Percentiles rank a stretch among this genome's conserved stretches.
Conservation (phyloP, 192 early-diverging fungal species). For the Backusella mclennaniae region DNA sequence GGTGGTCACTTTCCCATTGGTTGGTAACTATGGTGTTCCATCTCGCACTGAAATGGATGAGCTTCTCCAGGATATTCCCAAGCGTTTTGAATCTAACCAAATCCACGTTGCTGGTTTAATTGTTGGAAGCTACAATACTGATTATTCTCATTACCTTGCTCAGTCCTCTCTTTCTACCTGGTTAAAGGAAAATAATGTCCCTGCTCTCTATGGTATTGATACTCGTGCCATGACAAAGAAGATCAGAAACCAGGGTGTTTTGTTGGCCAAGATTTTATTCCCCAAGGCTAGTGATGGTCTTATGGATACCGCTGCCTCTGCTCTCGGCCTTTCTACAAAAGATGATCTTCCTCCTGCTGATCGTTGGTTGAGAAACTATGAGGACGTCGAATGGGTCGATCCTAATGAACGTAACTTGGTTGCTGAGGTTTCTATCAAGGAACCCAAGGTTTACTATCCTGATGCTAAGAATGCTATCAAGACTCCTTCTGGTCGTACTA, state of each 20-base stretch:
- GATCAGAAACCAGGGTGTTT: conserved; percentile 86
- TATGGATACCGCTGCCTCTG: conserved; percentile 39
- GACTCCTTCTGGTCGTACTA: conserved; percentile 64
- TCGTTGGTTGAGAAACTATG: conserved; percentile 63
- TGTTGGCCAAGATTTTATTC: conserved; percentile 91
- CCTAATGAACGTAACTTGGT: conserved; percentile 94
- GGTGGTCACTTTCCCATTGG: conserved; percentile 95
- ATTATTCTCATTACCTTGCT: conserved; percentile 94
- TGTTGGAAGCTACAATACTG: conserved; percentile 86
- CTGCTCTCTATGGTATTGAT: conserved; percentile 95
- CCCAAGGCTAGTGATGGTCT: conserved; percentile 56
- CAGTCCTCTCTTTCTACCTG: conserved; percentile 78
- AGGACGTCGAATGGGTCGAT: conserved; percentile 89
- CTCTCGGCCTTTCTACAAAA: conserved; percentile 34
- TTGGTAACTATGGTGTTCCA: conserved; percentile 99
- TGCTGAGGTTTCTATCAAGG: conserved; percentile 91
- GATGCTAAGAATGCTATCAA: conserved; percentile 50
- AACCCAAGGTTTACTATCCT: conserved; percentile 73
- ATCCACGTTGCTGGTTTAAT: conserved; percentile 94
- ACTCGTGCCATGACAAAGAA: conserved; percentile 96
- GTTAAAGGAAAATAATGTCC: conserved; percentile 91
- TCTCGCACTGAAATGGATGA: conserved; percentile 82
- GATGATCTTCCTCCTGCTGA: conserved; percentile 17
- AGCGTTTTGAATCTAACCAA: conserved; percentile 92
- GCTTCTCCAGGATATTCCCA: conserved; percentile 83